Evolutionary conservation across 306 rosid species (phyloP).

Genomic region (Prinsepia uniflora): DNA sequence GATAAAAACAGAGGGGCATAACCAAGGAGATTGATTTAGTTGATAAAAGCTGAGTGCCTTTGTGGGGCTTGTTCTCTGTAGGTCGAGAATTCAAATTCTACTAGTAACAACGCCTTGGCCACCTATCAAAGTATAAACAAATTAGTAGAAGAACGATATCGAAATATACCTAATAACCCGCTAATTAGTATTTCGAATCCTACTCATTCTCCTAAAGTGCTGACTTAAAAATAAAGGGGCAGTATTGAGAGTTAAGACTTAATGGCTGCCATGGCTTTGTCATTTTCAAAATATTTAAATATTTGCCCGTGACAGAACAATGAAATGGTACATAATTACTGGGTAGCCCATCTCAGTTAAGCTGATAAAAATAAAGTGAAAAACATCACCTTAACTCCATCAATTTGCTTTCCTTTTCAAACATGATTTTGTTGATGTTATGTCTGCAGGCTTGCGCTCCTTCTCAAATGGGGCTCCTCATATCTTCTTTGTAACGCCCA

Average conservation of each 20-base stretch:
- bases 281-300: slow-evolving; percentile 6
- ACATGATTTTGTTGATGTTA: slow-evolving; percentile 12
- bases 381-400: slow-evolving; percentile 4
- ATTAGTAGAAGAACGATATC: no score
- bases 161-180: no score
- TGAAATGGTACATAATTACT: slow-evolving; percentile 9
- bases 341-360: slow-evolving; percentile 17
- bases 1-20: not conserved
- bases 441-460: not conserved
- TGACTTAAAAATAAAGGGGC: slow-evolving; percentile 29
- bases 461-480: slow-evolving; percentile 24
- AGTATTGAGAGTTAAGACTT: slow-evolving; percentile 25
- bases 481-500: slow-evolving; percentile 14
- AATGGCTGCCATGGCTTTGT: slow-evolving; percentile 24
- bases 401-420: not conserved
- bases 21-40: no score
- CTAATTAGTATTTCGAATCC: no score
- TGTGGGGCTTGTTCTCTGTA: no score
- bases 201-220: no score
- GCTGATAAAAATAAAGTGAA: slow-evolving; percentile 14
- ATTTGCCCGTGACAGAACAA: slow-evolving; percentile 20
- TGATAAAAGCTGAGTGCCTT: no score
- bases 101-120: no score
- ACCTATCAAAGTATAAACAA: no score
- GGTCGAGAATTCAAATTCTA: no score